Evolutionary conservation across 129 eudicot species (phyloP).

Genomic region (Mikania micrantha): DNA sequence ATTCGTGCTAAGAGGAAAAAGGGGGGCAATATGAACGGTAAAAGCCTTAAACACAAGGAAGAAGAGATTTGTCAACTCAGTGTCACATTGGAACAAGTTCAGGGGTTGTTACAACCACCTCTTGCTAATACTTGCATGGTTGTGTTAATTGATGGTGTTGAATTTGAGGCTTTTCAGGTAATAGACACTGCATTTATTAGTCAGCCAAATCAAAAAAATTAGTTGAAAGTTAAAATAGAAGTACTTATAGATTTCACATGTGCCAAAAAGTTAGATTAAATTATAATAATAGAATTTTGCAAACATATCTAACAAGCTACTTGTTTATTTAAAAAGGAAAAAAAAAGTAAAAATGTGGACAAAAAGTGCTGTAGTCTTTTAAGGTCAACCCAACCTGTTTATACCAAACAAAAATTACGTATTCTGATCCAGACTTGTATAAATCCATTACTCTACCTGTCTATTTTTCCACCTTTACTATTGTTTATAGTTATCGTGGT

Average conservation of each 20-base stretch:
- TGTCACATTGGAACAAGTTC: slow-evolving; percentile 62
- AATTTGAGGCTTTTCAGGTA: slow-evolving; percentile 85
- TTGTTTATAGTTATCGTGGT: too few relatives aligned
- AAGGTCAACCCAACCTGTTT: not conserved
- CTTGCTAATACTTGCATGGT: slow-evolving; percentile 34
- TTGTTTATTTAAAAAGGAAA: not conserved
- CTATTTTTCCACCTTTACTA: not conserved
- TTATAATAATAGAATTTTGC: not conserved
- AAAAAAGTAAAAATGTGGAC: not conserved
- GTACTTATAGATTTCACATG: too few relatives aligned
- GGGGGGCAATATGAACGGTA: slow-evolving; percentile 36
- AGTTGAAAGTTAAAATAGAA: not conserved
- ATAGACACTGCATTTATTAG: not conserved
- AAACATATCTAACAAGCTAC: not conserved
- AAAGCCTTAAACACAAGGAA: slow-evolving; percentile 39
- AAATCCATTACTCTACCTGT: not conserved
- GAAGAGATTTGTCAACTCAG: slow-evolving; percentile 44
- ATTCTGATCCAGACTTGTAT: not conserved
- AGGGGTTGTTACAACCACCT: slow-evolving; percentile 58
- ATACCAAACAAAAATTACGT: not conserved
- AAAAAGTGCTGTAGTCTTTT: not conserved
- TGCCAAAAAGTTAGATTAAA: not conserved
- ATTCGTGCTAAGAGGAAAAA: slow-evolving; percentile 54
- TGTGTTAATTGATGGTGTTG: slow-evolving; percentile 54
- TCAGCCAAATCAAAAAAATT: not conserved